Base-by-base conservation (phyloP, 1,139 yeast species). In the Yamadazyma oceani region DNA sequence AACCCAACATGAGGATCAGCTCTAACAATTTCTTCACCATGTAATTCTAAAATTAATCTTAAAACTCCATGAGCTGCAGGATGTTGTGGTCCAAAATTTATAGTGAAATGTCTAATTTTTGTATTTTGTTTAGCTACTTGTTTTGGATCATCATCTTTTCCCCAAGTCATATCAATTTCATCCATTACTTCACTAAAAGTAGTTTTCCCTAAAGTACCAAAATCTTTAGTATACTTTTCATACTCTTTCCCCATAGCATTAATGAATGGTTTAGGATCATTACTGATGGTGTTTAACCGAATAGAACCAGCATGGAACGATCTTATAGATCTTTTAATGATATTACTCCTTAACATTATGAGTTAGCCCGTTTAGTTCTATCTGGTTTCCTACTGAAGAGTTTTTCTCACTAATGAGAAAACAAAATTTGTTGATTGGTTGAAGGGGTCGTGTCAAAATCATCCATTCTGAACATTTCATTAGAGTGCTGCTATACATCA, bases 51-150 rank as follows among this genome's bases (percentile, higher is more conserved):
- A 64, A 86, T 86, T 63, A 86, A 73, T 58, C 96, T 78, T 69
- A 86, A 73, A 66, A 86, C 96, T 49, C 96, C 96, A 69, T 86
- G 96, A 33, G 95, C 95, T 44, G 96, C 96, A 23, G 96, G 96
- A 71, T 86, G 96, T 66, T 86, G 96, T 31, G 96, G 95, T 28
- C 95, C 96, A 57, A 87, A 87, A 66, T 86, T 87, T 60, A 87
- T 81, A 37, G 95, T 86, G 68, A 86, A 86, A 61, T 86, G 95
- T 64, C 95, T 80, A 55, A 86, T 81, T 59, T 85, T 83, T 43
- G 74, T 60, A 54, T 70, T 70, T 55, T 71, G 75, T 49, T 63
- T 71, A 29, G 59, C 71, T 22, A 69, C 68, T 35, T 66, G 59
- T 43, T 60, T 63, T 30, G 75, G 75, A 45, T 66, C 73, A 47